Evolutionary conservation across 2,329 filamentous ascomycete genomes (phyloP).

Genomic region (Lecanosticta acicola): DNA sequence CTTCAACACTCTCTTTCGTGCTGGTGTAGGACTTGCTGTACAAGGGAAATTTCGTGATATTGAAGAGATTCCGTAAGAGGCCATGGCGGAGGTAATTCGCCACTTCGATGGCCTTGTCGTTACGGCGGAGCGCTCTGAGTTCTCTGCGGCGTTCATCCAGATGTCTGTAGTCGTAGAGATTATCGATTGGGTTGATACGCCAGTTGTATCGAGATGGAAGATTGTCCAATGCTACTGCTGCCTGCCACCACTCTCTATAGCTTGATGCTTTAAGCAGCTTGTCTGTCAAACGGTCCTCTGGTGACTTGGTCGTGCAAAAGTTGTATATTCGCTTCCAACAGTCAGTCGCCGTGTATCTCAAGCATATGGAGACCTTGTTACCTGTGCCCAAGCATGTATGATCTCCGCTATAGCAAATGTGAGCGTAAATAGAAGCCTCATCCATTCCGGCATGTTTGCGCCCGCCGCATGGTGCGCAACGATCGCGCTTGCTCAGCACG

Average conservation of each 20-base stretch:
- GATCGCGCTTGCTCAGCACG: too few species aligned
- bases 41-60: constrained; percentile 74
- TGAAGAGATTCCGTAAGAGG: constrained; percentile 74
- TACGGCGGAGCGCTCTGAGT: constrained; percentile 11
- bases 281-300: constrained; percentile 11
- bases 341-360: neutral
- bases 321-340: neutral
- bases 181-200: constrained; percentile 19
- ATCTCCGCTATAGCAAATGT: neutral
- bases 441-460: neutral
- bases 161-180: constrained; percentile 17
- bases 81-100: constrained; percentile 76
- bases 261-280: constrained; percentile 11
- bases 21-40: constrained; percentile 83
- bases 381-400: neutral
- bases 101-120: constrained; percentile 48
- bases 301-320: constrained; percentile 3
- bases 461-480: too few species aligned
- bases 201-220: constrained; percentile 14
- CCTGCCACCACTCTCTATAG: constrained; percentile 16
- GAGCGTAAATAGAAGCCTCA: neutral
- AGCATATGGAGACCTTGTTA: neutral
- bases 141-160: constrained; percentile 16
- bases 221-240: constrained; percentile 16
- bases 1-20: constrained; percentile 87